Base-by-base conservation (phyloP, 768 basidiomycete species). In the Dentipellis fragilis region DNA sequence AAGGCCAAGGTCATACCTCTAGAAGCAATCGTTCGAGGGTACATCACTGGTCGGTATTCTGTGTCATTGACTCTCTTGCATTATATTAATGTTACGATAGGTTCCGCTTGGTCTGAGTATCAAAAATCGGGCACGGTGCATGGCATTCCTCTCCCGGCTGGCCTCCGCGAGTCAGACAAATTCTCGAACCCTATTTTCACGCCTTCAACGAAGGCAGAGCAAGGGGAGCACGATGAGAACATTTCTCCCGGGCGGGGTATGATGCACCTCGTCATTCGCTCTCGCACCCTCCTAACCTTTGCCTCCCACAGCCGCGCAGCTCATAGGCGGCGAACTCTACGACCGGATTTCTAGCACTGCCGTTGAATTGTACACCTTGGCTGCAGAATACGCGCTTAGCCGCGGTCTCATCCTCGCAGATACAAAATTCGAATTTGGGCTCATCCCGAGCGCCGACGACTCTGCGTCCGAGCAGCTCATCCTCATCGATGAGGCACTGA, bases 341-440 rank as follows among this genome's bases (percentile, higher is more conserved):
- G 68, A 74, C 16, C 70, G 76, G 50, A 73, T 93, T 51, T 81
- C 85, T n/a, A 57, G 66, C 14, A 73, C 75, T 1, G 78, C 90
- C 1, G 62, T 93, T 5, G 70, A 75, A 56, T 72, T 93, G 1
- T 93, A 92, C 73, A 75, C 73, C 40, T 76, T 81, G 40, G 94
- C 93, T 2, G 83, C 90, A 0, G 79, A 74, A 23, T 81, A 91
- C 63, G 89, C 92, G 9, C 71, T 74, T 23, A 75, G 79, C 6
- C 79, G 83, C 4, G 94, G 92, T 16, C 75, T 98, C 56, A 96
- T 98, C 64, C 84, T 99, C 46, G 96, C 93, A 21, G 95, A 99
- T 69, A 98, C 94, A 40, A 99, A 99, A 68, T 97, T 98, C 69
- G 96, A 98, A 72, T 99, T 99, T 65, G 96, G 96, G 5, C 80